Conservation (phyloP, 83 land plant species). For the Thuja plicata region DNA sequence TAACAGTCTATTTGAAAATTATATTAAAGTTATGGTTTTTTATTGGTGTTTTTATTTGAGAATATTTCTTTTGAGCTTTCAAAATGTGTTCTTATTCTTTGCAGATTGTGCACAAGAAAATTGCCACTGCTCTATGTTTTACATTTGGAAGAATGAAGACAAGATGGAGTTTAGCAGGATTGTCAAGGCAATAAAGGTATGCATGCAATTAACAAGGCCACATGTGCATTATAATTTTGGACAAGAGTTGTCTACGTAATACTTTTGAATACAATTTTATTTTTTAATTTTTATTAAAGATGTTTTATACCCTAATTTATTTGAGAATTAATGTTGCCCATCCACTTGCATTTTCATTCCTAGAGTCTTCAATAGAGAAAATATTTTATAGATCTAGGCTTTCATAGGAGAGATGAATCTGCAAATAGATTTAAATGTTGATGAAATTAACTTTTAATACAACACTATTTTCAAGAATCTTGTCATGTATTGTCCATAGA, state of each 20-base stretch:
- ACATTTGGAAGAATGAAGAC: slow-evolving; percentile 78
- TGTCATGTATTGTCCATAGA: not conserved
- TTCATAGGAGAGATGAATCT: not conserved
- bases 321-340: not conserved
- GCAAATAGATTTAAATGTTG: not conserved
- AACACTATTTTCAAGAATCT: not conserved
- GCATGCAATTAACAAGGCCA: not conserved
- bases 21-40: not conserved
- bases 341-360: not conserved
- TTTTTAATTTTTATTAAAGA: not conserved
- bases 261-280: not conserved
- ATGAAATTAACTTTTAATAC: not conserved
- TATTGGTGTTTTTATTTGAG: not conserved
- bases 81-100: not conserved
- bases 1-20: not conserved
- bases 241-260: no score
- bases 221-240: no score
- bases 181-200: slow-evolving; percentile 63
- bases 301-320: not conserved
- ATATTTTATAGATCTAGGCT: not conserved
- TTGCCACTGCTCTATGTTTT: slow-evolving; percentile 65
- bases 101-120: slow-evolving; percentile 71
- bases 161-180: slow-evolving; percentile 66
- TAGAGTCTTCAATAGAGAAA: not conserved
- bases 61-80: not conserved